Evolutionary conservation across 2,329 filamentous ascomycete species (phyloP), one percentile per base, ranked within the genome.

Genomic region (Pseudocercospora pini-densiflorae): DNA sequence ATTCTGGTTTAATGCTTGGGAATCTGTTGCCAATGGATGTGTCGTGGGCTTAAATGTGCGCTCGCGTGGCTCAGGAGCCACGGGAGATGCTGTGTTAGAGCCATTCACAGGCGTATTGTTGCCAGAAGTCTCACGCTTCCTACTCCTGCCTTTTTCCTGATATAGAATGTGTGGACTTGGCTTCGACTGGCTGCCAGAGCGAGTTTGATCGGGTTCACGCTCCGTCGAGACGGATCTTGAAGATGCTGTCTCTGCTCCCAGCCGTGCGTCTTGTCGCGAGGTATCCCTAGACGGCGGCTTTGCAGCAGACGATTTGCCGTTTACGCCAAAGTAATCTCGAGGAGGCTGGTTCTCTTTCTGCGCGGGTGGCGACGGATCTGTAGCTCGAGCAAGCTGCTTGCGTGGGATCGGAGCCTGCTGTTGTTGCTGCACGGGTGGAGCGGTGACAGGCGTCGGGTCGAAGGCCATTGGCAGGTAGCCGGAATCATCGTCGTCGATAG

Each of bases 131-230:
- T 76, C 70, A 27, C 73, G 70, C 65, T 74, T 77, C 40, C 88
- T 87, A 4, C 85, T 85, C 53, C 91, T 87, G 1, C 88, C 88
- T 79, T 94, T 95, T 74, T 97, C 92, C 77, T 97, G 93, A 77
- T 93, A 96, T 23, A 93, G 91, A 73, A 97, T 97, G 75, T 97
- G 93, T n/a, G 93, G 92, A 16, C 92, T 93, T 1, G 70, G 64
- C 62, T 89, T 66, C 81, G 76, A 59, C 75, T 80, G 72, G 40
- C 74, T 74, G 10, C 63, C 58, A n/a, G 64, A 71, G 57, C 67
- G 70, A 27, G 71, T 71, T 36, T 66, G 70, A 19, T 72, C 71
- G n/a, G 67, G 66, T 19, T 79, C 77, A 59, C 81, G 77, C 70
- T 84, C 82, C 16, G 78, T 78, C 3, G 82, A 85, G 4, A 77